Evolutionary conservation across 2,329 filamentous ascomycete genomes (phyloP).

Genomic region (Xylaria digitata): DNA sequence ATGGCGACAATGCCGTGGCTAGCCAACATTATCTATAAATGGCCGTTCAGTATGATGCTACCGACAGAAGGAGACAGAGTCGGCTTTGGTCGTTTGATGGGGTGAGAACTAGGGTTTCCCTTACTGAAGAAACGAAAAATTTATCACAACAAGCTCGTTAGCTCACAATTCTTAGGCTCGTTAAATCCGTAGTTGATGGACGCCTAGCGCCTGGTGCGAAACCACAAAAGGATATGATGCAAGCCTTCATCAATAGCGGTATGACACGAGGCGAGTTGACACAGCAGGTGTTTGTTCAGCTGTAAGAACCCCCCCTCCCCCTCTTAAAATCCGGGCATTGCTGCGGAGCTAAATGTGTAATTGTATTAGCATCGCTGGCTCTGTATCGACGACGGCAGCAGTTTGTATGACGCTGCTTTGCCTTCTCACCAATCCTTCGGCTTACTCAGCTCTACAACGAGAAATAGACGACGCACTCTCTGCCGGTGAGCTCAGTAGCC

Average conservation of each 20-base stretch:
- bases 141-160: not conserved
- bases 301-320: slow-evolving; percentile 44
- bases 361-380: slow-evolving; percentile 40
- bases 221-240: slow-evolving; percentile 54
- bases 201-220: slow-evolving; percentile 44
- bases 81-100: slow-evolving; percentile 55
- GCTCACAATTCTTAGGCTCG: slow-evolving; percentile 43
- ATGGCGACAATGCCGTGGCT: slow-evolving; percentile 54
- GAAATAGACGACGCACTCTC: slow-evolving; percentile 40
- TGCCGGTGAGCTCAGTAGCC: slow-evolving; percentile 44
- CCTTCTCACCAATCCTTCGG: slow-evolving; percentile 41
- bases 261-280: slow-evolving; percentile 53
- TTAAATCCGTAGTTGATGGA: slow-evolving; percentile 45
- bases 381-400: slow-evolving; percentile 43
- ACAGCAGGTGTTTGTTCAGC: slow-evolving; percentile 55
- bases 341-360: not conserved
- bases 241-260: slow-evolving; percentile 54
- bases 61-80: slow-evolving; percentile 53
- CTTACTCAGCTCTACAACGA: slow-evolving; percentile 38
- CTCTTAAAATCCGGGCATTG: not conserved
- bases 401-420: slow-evolving; percentile 46
- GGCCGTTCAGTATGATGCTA: slow-evolving; percentile 52
- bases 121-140: not conserved
- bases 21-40: slow-evolving; percentile 50
- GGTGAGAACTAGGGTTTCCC: slow-evolving; percentile 45